Evolutionary conservation across 495 filamentous ascomycete genomes (phyloP).

Genomic region (Neurospora sp.): DNA sequence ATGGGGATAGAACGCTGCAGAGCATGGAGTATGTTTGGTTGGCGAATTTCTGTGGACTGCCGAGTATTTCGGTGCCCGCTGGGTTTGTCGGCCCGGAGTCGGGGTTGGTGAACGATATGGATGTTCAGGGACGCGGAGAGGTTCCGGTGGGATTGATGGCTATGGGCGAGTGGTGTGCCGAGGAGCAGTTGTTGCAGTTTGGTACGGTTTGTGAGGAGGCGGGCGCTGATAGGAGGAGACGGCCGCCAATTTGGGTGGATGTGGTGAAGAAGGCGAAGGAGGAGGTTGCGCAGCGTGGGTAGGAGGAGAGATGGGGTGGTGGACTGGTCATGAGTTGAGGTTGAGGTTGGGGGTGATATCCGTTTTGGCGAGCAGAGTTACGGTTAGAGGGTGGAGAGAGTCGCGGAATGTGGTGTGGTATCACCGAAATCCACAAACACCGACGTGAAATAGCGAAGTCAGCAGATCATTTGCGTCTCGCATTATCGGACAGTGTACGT

Average conservation of each 20-base stretch:
- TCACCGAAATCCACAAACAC: not conserved
- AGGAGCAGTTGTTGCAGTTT: constrained; percentile 61
- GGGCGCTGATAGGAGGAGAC: constrained; percentile 9
- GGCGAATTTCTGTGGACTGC: constrained; percentile 72
- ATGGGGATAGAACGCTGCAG: constrained; percentile 57
- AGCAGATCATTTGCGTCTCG: not conserved
- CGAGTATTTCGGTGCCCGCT: constrained; percentile 58
- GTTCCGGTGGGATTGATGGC: constrained; percentile 76
- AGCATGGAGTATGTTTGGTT: constrained; percentile 83
- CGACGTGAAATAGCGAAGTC: not conserved
- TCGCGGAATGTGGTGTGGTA: not conserved
- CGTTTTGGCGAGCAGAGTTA: not conserved
- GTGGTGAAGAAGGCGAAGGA: constrained; percentile 14
- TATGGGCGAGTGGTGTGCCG: constrained; percentile 70
- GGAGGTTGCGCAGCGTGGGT: not conserved
- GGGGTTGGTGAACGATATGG: constrained; percentile 15
- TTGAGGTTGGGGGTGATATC: not conserved
- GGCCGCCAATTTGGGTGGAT: constrained; percentile 22
- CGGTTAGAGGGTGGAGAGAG: not conserved
- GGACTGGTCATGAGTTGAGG: not conserved
- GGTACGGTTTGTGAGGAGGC: constrained; percentile 51
- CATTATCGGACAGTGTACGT: too few relatives aligned
- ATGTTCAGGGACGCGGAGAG: constrained; percentile 27
- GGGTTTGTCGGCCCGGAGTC: constrained; percentile 43
- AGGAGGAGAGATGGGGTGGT: not conserved